Conservation (phyloP, 2,329 filamentous ascomycete genomes). For the Cadophora sp. region DNA sequence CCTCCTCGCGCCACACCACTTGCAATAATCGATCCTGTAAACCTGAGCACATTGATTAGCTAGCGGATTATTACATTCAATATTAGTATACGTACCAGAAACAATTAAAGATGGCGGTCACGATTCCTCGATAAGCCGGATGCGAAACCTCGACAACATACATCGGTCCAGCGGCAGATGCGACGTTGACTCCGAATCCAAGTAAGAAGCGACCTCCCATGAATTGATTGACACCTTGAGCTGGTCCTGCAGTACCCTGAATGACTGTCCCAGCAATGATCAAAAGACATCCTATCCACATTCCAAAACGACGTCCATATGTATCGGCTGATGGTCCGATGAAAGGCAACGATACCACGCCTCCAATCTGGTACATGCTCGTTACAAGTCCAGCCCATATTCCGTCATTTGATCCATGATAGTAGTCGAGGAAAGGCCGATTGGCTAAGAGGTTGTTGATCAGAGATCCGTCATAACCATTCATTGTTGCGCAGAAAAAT, state of each 20-base stretch:
- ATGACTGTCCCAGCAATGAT: constrained; percentile 55
- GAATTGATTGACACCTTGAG: constrained; percentile 49
- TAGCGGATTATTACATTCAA: constrained; percentile 7
- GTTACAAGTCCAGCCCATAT: constrained; percentile 57
- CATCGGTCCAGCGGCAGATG: constrained; percentile 53
- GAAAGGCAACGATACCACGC: constrained; percentile 54
- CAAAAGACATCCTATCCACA: constrained; percentile 52
- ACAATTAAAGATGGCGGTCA: constrained; percentile 45
- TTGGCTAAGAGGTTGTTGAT: constrained; percentile 57
- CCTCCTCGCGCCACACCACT: constrained; percentile 60
- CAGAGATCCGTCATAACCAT: constrained; percentile 58
- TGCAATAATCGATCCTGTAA: constrained; percentile 60
- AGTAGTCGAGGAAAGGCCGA: constrained; percentile 49
- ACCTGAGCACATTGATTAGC: constrained; percentile 44
- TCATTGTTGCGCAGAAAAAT: constrained; percentile 58
- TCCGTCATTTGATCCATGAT: constrained; percentile 50
- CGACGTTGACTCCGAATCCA: constrained; percentile 60
- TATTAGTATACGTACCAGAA: constrained; percentile 44
- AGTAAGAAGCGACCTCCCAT: constrained; percentile 66
- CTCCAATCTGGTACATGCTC: constrained; percentile 59
- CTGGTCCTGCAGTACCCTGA: constrained; percentile 48
- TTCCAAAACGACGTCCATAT: constrained; percentile 55
- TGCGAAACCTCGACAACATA: constrained; percentile 56
- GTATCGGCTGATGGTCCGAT: constrained; percentile 55
- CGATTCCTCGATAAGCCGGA: constrained; percentile 53